phyloP scores from a whole-genome alignment of 495 filamentous ascomycete genomes.

The Neurospora sp. region DNA sequence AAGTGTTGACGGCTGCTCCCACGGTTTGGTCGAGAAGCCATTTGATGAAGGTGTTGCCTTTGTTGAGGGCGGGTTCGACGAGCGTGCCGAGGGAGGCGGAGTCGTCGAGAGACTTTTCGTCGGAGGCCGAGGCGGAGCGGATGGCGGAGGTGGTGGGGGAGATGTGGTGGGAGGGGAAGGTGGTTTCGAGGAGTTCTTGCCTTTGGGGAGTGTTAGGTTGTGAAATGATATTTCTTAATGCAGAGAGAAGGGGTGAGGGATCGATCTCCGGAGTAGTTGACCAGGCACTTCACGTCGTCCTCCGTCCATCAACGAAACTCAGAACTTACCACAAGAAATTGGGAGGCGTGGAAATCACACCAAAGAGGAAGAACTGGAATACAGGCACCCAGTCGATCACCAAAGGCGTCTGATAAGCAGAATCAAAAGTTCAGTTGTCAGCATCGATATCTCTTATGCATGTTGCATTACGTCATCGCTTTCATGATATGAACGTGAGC shows the following conservation, averaged over 20 bases:
- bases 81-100: constrained; percentile 30
- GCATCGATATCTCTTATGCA: constrained; percentile 12
- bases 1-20: constrained; percentile 65
- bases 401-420: constrained; percentile 33
- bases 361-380: constrained; percentile 70
- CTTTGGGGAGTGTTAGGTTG: constrained; percentile 14
- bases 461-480: constrained; percentile 1
- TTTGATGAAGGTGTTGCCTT: constrained; percentile 68
- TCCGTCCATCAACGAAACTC: not conserved
- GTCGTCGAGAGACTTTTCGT: constrained; percentile 33
- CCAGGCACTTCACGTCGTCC: not conserved
- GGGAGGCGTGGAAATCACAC: constrained; percentile 64
- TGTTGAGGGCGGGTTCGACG: constrained; percentile 45
- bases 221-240: too few relatives aligned
- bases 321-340: constrained; percentile 76
- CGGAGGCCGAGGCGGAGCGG: constrained; percentile 25
- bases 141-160: constrained; percentile 26
- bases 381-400: constrained; percentile 52
- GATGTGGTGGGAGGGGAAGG: constrained; percentile 35
- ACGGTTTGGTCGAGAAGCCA: constrained; percentile 74
- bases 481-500: not conserved
- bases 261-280: not conserved
- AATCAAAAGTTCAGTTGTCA: constrained; percentile 10
- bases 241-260: too few relatives aligned
- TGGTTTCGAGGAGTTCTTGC: constrained; percentile 42